Base-by-base conservation (phyloP, 2,329 filamentous ascomycete species). In the Botrytis aclada region DNA sequence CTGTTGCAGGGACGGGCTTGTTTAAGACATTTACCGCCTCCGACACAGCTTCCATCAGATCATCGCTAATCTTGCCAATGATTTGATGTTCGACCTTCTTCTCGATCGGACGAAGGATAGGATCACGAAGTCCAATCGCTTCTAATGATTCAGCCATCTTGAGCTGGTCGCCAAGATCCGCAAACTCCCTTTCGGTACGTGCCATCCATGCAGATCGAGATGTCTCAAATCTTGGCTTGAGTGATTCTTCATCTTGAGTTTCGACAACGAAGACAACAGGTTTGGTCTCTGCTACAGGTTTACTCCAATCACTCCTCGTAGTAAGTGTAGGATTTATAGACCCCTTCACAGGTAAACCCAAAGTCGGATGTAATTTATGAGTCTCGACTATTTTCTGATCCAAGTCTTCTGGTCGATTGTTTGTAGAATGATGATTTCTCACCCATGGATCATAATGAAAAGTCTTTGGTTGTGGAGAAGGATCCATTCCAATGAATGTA, bases 391-490 rank as follows among this genome's bases (percentile, higher is more conserved):
- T 71, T 16, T 76, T 73, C 61, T 76, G 69, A 64, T 80, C 79
- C 39, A 80, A 74, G 66, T 81, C 80, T 34, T 77, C 78, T 22
- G 75, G 74, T 60, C 75, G 75, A 66, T 78, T 75, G 20, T 77
- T 77, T 20, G 78, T 75, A n/a, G 78, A 74, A 69, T 80, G 80
- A 67, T 77, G 76, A 22, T 75, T 74, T 39, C 74, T 74, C 10
- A 74, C 75, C 61, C 75, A 72, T 62, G 80, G 79, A 61, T 80
- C 78, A 47, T 75, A 77, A 66, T 78, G 77, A 62, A 81, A 76
- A 25, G 76, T 75, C 43, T 76, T 76, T 4, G 77, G 78, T 34
- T 78, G 78, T 16, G 79, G 77, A 69, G 74, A 73, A 43, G 74
- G 64, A 64, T 79, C 79, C 67, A 75, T 76, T 18, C 78, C 78